Evolutionary conservation across 2,329 filamentous ascomycete species (phyloP), one percentile per base, ranked within the genome.

Genomic region (Penicillium sp.): DNA sequence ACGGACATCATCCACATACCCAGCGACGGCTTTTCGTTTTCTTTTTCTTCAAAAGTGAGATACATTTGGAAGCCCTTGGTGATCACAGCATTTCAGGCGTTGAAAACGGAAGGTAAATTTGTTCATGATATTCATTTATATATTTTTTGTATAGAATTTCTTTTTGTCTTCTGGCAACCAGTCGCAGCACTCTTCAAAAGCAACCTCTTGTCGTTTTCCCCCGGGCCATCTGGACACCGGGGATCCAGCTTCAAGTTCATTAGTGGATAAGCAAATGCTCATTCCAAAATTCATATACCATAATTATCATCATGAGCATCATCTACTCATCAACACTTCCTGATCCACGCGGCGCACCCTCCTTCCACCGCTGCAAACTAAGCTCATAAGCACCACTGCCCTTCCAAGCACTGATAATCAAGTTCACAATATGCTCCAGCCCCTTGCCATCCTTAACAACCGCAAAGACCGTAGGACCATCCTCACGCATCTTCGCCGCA

Each of bases 401-500:
- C 80, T 87, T 93, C 94, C 94, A 97, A 5, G 92, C 92, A 70
- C 91, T 96, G 66, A 94, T 66, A 48, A 99, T 90, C 75, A 97
- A 74, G 63, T 90, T 89, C 14, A 96, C 85, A 69, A 97, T 96
- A 71, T 94, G 88, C 57, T 92, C 84, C 7, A 97, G 86, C 1
- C 87, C 91, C 56, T 92, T 88, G 2, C 87, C 87, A 75, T 92
- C 88, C 85, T 97, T 99, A n/a, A 99, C 92, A 78, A 96, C 91
- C 0, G 92, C 93, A 71, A 97, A 97, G 3, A 99, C 90, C 0
- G 93, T 97, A 5, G 94, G 94, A 0, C 94, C 94, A 2, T 92
- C 93, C 75, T 97, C 93, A 48, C 94, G 83, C 85, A 99, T 99
- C 82, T 92, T 93, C 66, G 91, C 83, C 13, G 92, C 89, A 76